Conservation (phyloP, 306 rosid genomes). For the Hippophae tibetana region DNA sequence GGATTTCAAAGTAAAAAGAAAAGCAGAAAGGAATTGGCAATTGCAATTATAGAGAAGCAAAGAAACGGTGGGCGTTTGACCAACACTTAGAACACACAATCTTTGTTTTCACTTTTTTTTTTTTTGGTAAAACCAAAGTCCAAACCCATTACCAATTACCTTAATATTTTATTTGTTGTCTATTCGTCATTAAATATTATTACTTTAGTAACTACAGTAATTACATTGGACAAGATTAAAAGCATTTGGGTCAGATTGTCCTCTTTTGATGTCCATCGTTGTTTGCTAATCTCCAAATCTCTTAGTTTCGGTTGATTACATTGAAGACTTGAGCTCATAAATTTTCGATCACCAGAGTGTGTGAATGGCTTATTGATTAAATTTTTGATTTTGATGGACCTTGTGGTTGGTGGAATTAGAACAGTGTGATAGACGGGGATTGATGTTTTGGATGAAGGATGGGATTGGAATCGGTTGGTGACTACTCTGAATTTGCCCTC, state of each 20-base stretch:
- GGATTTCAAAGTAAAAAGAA: no score
- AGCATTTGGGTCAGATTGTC: constrained; percentile 4
- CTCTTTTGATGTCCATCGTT: background rate
- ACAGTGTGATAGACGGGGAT: constrained; percentile 3
- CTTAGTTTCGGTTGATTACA: background rate
- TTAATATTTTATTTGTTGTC: background rate
- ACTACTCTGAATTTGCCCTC: constrained; percentile 11
- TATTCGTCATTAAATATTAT: background rate
- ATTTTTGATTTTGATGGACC: constrained; percentile 14
- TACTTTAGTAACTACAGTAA: background rate
- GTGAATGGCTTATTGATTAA: background rate
- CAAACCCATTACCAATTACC: background rate
- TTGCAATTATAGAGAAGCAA: no score
- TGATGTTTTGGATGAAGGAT: constrained; percentile 27
- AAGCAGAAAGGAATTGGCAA: no score
- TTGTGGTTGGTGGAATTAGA: constrained; percentile 17
- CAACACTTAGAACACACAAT: no score
- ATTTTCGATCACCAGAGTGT: background rate
- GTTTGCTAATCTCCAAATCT: no score
- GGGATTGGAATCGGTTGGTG: constrained; percentile 86
- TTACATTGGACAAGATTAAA: background rate
- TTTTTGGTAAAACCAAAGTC: no score
- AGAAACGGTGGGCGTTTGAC: no score
- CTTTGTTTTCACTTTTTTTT: no score
- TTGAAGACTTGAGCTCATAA: constrained; percentile 1